Base-by-base conservation (phyloP, 2,329 filamentous ascomycete genomes). In the Xylaria hypoxylon region DNA sequence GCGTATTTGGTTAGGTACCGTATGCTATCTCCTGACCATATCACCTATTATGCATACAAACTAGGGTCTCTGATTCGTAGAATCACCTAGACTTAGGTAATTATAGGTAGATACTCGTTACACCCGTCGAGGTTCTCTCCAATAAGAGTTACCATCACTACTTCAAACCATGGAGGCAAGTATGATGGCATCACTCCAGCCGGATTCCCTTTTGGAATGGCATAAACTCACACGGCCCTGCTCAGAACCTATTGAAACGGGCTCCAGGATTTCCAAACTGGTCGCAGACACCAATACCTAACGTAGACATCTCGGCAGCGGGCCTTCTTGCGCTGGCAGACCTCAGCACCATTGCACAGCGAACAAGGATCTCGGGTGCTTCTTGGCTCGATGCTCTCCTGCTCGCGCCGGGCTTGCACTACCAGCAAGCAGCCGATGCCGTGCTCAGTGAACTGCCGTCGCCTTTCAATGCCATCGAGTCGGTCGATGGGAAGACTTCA, bases 301-400 rank as follows among this genome's bases (percentile, higher is more conserved):
- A 73, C 26, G 74, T 86, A 56, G 75, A 79, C 2, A 77, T 86
- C 70, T 84, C 83, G 0, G 82, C 85, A 1, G 82, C 83, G 8
- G 87, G 86, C 7, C 81, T 89, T 8, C 77, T 90, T 24, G 86
- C 85, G 7, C 83, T 90, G 17, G 87, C 87, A 3, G 86, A 89
- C 66, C 81, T 90, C 44, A 80, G 81, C 40, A 87, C 85, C 2
- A 80, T 89, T 28, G 84, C 86, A 5, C 79, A 84, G 52, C 82
- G 87, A 6, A 89, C 87, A 2, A 83, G 82, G 17, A 80, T 89
- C 50, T 83, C 81, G 2, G 87, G 87, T 28, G 84, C 86, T 1
- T 84, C 82, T 2, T 86, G 85, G 79, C 77, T 87, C 0, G 88
- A 90, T 73, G 79, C 79, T 7, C 79, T 90, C 11, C 79, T 89